phyloP scores from a whole-genome alignment of 2,329 filamentous ascomycete genomes.

The Cladophialophora chaetospira region DNA sequence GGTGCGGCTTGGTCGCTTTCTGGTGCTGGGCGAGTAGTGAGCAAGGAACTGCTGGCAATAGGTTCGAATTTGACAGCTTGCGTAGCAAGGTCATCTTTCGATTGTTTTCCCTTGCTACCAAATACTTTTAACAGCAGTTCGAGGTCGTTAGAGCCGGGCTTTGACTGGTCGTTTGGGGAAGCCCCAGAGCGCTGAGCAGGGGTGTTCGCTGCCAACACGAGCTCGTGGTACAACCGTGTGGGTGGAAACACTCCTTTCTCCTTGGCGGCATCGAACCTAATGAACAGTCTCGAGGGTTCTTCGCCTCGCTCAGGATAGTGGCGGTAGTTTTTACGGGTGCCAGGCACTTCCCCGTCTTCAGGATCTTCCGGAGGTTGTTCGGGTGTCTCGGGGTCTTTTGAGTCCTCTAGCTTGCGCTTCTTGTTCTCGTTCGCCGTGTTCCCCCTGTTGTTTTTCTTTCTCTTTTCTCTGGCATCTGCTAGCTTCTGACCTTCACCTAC shows the following conservation, averaged over 20 bases:
- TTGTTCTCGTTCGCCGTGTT: not conserved
- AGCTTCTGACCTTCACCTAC: too few species aligned
- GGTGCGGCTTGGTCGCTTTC: too few species aligned
- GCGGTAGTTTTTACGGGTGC: not conserved
- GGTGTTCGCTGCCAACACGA: not conserved
- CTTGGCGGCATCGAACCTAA: not conserved
- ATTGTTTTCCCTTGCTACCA: not conserved
- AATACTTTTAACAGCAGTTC: not conserved
- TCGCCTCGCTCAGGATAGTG: not conserved
- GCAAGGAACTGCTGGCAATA: too few species aligned
- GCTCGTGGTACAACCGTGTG: not conserved
- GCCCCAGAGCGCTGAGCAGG: not conserved
- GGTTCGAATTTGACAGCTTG: too few species aligned
- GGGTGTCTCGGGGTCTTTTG: not conserved
- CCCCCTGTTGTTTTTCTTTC: not conserved
- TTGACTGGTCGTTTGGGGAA: not conserved
- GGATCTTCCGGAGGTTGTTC: too few species aligned
- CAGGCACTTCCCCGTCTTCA: not conserved
- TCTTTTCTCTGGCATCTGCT: too few species aligned
- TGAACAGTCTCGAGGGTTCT: not conserved
- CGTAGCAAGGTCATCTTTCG: not conserved
- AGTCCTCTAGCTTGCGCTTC: not conserved
- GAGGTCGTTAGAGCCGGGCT: not conserved
- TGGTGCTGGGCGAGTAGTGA: too few species aligned
- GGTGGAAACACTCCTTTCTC: not conserved